Base-by-base conservation (phyloP, 306 rosid genomes). In the Ochetophila trinervis region DNA sequence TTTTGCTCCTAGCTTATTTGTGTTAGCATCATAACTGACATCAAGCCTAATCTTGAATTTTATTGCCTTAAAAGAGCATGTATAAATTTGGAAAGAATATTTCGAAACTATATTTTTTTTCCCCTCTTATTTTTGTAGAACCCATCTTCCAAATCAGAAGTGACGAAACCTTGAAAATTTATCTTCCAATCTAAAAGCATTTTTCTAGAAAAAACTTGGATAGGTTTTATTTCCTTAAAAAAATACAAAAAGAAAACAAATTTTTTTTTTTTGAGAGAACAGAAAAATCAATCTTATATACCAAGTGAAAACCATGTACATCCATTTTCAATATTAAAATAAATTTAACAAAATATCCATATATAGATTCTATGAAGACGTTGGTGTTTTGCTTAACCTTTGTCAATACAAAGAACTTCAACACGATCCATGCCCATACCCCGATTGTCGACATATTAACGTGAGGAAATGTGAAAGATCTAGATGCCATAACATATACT, bases 1-100 rank as follows among this genome's bases (percentile, higher is more conserved):
- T 21, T 45, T 66, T 13, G 15, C 57, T 37, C 72, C 75, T 74
- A 50, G 68, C 65, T 67, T 66, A 68, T 70, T 76, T 23, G 57
- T 60, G 58, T 35, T 4, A 34, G 13, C 75, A 30, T 57, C 71
- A 40, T 76, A 66, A 51, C 63, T 17, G 45, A n/a, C n/a, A n/a
- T n/a, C n/a, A n/a, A n/a, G n/a, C 11, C 16, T 45, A 10, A 45
- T 15, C 50, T 45, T 45, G 11, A 27, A 27, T 27, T 27, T 2
- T 27, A 4, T 27, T 27, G 32, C 32, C 32, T 27, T 27, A 27
- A 27, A 27, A 27, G 32, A 1, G 32, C 32, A 1, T 2, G 32
- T 27, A 27, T 4, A 27, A 27, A 27, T 27, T 27, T 27, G 32
- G 32, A 4, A 27, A 27, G 32, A 27, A 27, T 4, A 27, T 27